These are phyloP conservation scores for Hericium alpestre DNA, from an alignment of 768 basidiomycete genomes.

Conservation along the genomic window DNA sequence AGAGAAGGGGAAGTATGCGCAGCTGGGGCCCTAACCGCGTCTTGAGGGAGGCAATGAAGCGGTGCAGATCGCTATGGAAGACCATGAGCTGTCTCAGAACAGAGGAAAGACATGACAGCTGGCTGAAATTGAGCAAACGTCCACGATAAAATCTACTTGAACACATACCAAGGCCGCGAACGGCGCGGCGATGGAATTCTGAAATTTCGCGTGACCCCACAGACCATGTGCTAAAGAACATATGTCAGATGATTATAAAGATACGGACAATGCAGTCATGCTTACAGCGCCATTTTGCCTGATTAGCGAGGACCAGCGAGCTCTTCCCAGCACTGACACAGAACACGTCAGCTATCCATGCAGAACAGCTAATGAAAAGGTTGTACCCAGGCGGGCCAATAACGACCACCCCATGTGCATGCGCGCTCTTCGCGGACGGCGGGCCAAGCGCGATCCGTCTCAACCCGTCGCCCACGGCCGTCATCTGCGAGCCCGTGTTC, in stretches of 20 bases:
- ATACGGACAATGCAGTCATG: not conserved
- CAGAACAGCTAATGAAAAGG: not conserved
- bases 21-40: conserved; percentile 60
- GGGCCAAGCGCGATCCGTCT: conserved; percentile 34
- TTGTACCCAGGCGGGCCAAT: conserved; percentile 52
- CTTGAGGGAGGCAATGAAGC: conserved; percentile 49
- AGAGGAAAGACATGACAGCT: conserved; percentile 61
- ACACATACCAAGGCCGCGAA: conserved; percentile 50
- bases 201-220: conserved; percentile 72
- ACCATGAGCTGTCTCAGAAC: conserved; percentile 68
- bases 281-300: conserved; percentile 62
- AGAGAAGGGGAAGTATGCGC: conserved; percentile 57
- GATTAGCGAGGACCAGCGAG: conserved; percentile 56
- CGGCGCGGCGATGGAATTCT: conserved; percentile 53
- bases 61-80: conserved; percentile 58
- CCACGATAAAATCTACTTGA: not conserved
- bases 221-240: conserved; percentile 39
- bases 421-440: conserved; percentile 29
- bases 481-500: conserved; percentile 12
- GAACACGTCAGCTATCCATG: not conserved
- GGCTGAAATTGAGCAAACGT: conserved; percentile 3
- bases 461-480: conserved; percentile 30
- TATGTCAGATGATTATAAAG: not conserved
- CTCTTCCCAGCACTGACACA: conserved; percentile 59
- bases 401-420: conserved; percentile 52